Evolutionary conservation across 2,329 filamentous ascomycete genomes (phyloP), one percentile per base, ranked within the genome.

Genomic region (Arthroderma sp.): DNA sequence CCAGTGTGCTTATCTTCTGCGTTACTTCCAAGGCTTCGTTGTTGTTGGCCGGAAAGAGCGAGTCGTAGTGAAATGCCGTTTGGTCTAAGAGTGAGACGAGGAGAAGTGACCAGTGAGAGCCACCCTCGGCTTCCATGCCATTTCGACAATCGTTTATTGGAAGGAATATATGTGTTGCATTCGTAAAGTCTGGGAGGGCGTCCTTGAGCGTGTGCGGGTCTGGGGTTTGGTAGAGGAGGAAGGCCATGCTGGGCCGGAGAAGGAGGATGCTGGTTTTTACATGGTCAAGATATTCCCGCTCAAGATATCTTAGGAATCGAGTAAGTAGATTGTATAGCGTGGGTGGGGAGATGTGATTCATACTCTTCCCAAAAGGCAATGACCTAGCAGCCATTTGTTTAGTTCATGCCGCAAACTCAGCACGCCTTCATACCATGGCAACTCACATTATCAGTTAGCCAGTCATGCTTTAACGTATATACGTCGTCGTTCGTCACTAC

Each of bases 321-420:
- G 47, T 52, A 46, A 43, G 47, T 48, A 40, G 40, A 38, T 30
- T 36, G 40, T 2, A 52, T 44, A 28, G 8, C 43, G 43, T 42
- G 38, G 36, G 15, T 33, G 46, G 34, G 38, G 22, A 22, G 15
- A 27, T 29, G 9, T 29, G 36, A 36, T 34, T 63, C 69, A 55
- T 79, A 94, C 74, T 96, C 89, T 74, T 96, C 85, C 89, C 91
- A 98, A 61, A 98, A 96, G 42, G 86, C 82, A 53, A 98, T 96
- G 55, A 87, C 88, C 84, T 89, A 54, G 48, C 55, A 52, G 53
- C 29, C 54, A 50, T 60, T 51, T 4, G 7, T 28, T 22, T 22
- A 22, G 15, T 22, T 22, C 15, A 22, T 22, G 15, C 15, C 15
- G 15, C 15, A 22, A 22, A 22, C 15, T 22, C 15, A 22, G 15